Evolutionary conservation across 768 basidiomycete species (phyloP), one percentile per base, ranked within the genome.

Genomic region (Trametes cubensis): DNA sequence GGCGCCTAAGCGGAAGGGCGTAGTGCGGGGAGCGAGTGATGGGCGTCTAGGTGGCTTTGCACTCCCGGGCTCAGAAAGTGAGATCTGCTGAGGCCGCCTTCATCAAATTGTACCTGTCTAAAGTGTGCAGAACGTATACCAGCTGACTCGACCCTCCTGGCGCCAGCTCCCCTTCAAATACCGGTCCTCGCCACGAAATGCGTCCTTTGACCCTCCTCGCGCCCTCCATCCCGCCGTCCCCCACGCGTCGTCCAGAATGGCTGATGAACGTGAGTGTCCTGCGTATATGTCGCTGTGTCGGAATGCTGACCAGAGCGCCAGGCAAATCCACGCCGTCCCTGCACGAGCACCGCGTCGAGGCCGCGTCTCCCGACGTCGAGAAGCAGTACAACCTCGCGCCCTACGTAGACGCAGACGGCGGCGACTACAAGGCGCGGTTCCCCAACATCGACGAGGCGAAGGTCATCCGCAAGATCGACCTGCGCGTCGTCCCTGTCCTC

Each of bases 401-500:
- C 38, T 64, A 60, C 48, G 7, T 55, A 34, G 18, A 42, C 10
- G 47, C 58, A 3, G 64, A 67, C 17, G 65, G 60, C 17, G 51
- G 65, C 8, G 62, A 63, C 58, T 63, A 70, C 50, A 66, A 57
- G 58, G 41, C 58, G 28, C 64, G 62, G n/a, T 66, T 67, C 52
- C 62, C 69, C 23, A 50, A 63, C 44, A 52, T 74, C 39, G 61
- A 75, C 56, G 73, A 73, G 56, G 61, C 68, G 6, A 70, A 70
- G 56, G 60, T 76, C 23, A n/a, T 76, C n/a, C 65, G 70, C 30
- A 77, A 77, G 68, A 71, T 77, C 26, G 76, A 77, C 62, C 18
- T 69, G 6, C 71, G 69, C 30, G 66, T 82, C 48, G 70, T 81
- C 4, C 80, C 80, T 41, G 77, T 75, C 60, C 72, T 82, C 17